Evolutionary conservation across 179 eudicot species (phyloP), one percentile per base, ranked within the genome.

Genomic region (Corrigiola litoralis): DNA sequence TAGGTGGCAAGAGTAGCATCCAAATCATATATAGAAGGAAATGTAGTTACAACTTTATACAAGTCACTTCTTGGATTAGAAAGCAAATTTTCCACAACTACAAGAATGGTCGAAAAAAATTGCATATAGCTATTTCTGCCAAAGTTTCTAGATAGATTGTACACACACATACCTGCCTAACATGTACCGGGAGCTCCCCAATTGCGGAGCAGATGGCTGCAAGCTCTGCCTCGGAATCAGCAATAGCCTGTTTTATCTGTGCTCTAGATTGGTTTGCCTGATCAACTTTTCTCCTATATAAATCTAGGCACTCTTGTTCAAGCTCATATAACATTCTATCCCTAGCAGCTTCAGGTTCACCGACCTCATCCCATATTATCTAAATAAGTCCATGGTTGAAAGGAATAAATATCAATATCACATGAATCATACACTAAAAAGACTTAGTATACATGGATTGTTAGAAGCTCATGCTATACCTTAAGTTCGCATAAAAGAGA

Each of bases 301-400:
- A 85, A 59, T 87, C 96, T n/a, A 91, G 69, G 68, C 99, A 94
- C 68, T 87, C 96, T 62, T 72, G 85, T 73, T 94, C 96, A 68
- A 94, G 86, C 73, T 94, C 99, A 44, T 81, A 76, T 72, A 94
- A 66, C 83, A 85, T 85, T 70, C 68, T 88, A 58, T 94, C 95
- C 77, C 90, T 88, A 20, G 85, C 94, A 28, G 61, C 42, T 75
- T 90, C 96, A 34, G 85, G 65, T 73, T 94, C 99, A 18, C 99
- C 99, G 45, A 94, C 88, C 71, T 94, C 97, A 78, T 90, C 92
- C 99, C 99, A 94, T 75, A 94, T 90, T 61, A 85, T 75, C 99
- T 94, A 64, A 36, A 34, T 60, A 63, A 17, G 20, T 48, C 52
- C 46, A 47, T 20, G 18, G 45, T 34, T 11, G 38, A 27, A 21